Evolutionary conservation across 2,329 filamentous ascomycete genomes (phyloP).

Genomic region (Colletotrichum lindemuthianum): DNA sequence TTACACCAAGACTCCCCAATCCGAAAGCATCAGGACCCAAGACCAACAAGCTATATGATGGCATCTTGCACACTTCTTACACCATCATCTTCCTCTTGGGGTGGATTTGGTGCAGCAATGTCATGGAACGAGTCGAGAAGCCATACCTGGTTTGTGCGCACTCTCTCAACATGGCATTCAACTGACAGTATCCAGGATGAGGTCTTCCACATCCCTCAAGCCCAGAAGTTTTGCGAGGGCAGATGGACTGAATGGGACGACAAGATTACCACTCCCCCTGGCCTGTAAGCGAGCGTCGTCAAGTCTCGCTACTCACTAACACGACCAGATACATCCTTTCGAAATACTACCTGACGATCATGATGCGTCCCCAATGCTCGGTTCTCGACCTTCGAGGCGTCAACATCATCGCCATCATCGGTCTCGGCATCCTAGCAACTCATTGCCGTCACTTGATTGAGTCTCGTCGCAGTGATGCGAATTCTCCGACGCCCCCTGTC

Average conservation of each 20-base stretch:
- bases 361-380: slow-evolving; percentile 45
- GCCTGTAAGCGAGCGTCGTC: slow-evolving; percentile 64
- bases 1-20: slow-evolving; percentile 24
- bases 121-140: slow-evolving; percentile 55
- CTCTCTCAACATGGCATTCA: fast-evolving
- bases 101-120: slow-evolving; percentile 51
- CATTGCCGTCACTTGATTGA: slow-evolving; percentile 65
- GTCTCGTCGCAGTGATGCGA: slow-evolving; percentile 42
- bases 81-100: slow-evolving; percentile 42
- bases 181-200: slow-evolving; percentile 70
- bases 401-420: slow-evolving; percentile 56
- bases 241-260: slow-evolving; percentile 87
- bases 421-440: slow-evolving; percentile 57
- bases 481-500: slow-evolving; percentile 25
- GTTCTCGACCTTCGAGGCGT: slow-evolving; percentile 57
- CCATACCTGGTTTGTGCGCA: slow-evolving; percentile 61
- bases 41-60: slow-evolving; percentile 31
- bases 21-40: slow-evolving; percentile 16
- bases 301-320: not conserved
- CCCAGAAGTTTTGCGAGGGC: slow-evolving; percentile 84
- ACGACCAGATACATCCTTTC: slow-evolving; percentile 58
- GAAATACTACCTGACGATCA: slow-evolving; percentile 42
- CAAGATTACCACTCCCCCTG: slow-evolving; percentile 96
- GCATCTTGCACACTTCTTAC: slow-evolving; percentile 30
- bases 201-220: slow-evolving; percentile 90